phyloP scores from a whole-genome alignment of 441 rosid genomes.

The Euphorbia schlechtendalii region DNA sequence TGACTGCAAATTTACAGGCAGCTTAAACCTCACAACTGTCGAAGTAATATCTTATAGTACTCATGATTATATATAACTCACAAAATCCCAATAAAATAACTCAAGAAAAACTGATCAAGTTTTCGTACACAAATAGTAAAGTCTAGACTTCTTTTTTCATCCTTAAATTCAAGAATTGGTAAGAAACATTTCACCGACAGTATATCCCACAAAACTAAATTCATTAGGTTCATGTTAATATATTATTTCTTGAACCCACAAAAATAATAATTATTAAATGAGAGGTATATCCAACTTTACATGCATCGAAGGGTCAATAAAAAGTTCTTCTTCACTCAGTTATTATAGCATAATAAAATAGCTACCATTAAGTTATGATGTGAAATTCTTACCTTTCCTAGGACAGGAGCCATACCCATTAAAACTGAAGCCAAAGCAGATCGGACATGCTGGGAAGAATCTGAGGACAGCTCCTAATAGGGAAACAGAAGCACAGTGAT shows the following conservation, averaged over 20 bases:
- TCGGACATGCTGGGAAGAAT: constrained; percentile 97
- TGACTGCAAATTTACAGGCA: background rate
- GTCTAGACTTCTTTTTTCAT: background rate
- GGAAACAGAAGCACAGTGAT: constrained; percentile 1
- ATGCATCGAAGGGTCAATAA: background rate
- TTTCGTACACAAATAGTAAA: background rate
- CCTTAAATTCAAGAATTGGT: background rate
- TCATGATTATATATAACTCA: background rate
- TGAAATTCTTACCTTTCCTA: constrained; percentile 78
- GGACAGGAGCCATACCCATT: constrained; percentile 98
- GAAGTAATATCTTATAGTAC: background rate
- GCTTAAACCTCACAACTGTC: background rate
- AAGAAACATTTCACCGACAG: background rate
- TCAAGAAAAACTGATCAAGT: background rate
- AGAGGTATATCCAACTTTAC: background rate
- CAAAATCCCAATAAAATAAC: too few relatives aligned
- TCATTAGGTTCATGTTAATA: background rate
- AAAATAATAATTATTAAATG: background rate
- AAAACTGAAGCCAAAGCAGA: constrained; percentile 98
- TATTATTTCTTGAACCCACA: background rate
- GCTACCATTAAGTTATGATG: too few relatives aligned
- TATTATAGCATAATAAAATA: too few relatives aligned
- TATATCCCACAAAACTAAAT: background rate
- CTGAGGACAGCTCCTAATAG: constrained; percentile 81
- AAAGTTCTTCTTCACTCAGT: background rate